phyloP scores from a whole-genome alignment of 805 yeast genomes.

The Hyphopichia homilentoma region DNA sequence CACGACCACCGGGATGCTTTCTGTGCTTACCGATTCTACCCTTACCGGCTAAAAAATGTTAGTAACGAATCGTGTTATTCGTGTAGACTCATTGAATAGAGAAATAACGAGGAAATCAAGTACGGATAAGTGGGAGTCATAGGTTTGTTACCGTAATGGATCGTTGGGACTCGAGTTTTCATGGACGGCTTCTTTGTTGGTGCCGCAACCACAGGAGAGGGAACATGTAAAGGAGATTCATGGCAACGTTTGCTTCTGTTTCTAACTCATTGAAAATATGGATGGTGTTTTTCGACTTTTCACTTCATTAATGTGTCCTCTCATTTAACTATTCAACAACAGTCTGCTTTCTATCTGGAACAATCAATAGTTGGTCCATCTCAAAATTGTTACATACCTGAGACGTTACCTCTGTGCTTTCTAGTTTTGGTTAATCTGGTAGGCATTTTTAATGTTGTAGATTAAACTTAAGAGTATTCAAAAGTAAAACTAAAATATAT shows the following conservation, averaged over 20 bases:
- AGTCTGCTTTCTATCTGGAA: too few species aligned
- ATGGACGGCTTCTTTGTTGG: too few species aligned
- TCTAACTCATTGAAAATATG: too few species aligned
- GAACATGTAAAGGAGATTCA: too few species aligned
- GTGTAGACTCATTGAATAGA: not conserved
- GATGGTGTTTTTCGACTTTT: too few species aligned
- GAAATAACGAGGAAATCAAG: not conserved
- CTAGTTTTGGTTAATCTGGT: conserved; percentile 99
- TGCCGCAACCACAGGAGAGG: too few species aligned
- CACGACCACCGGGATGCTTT: conserved; percentile 99
- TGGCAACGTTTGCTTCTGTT: too few species aligned
- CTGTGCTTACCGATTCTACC: conserved; percentile 99
- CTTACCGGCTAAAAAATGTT: conserved; percentile 82
- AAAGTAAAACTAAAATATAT: not conserved
- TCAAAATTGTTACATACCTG: conserved; percentile 74
- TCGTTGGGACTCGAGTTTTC: too few species aligned
- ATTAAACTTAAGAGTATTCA: conserved; percentile 5
- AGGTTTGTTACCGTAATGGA: too few species aligned
- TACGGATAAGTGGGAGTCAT: not conserved
- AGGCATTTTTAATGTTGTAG: conserved; percentile 64
- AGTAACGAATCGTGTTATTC: conserved; percentile 28
- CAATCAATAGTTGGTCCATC: too few species aligned
- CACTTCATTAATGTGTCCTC: too few species aligned
- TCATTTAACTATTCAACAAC: too few species aligned
- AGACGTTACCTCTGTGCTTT: conserved; percentile 99